A percentile compares a stretch with the other conserved stretches of the same genome.
Conservation (phyloP, 148 eudicot species). For the Chenopodium berlandieri region DNA sequence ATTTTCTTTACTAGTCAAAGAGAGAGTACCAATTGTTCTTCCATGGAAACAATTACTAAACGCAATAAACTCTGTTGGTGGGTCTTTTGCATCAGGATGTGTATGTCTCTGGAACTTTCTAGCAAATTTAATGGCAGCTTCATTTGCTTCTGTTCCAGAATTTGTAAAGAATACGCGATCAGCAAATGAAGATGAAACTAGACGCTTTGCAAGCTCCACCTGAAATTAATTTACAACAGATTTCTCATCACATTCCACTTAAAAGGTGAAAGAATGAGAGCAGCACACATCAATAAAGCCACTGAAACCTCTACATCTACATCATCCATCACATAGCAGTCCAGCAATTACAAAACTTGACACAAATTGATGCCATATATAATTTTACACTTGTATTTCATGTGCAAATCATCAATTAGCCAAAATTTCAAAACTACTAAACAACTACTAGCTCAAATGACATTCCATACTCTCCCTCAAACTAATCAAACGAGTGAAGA, state of each 20-base stretch:
- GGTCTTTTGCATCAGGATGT: slow-evolving; percentile 42
- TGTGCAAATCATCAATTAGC: no score
- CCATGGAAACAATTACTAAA: slow-evolving; percentile 89
- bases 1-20: slow-evolving; percentile 90
- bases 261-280: neutral
- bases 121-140: slow-evolving; percentile 94
- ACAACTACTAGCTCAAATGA: no score
- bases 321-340: neutral
- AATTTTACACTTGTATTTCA: no score
- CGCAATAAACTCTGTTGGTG: slow-evolving; percentile 64
- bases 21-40: slow-evolving; percentile 87
- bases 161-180: slow-evolving; percentile 87
- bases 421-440: no score
- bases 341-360: neutral
- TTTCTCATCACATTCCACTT: neutral
- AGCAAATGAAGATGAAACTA: slow-evolving; percentile 73
- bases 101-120: slow-evolving; percentile 71
- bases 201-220: slow-evolving; percentile 90
- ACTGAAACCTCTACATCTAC: neutral
- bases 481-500: no score
- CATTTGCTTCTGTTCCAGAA: slow-evolving; percentile 94
- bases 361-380: neutral
- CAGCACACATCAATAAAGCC: neutral
- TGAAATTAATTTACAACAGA: slow-evolving; percentile 25
- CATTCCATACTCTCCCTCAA: no score